phyloP scores from a whole-genome alignment of 306 rosid genomes.

The Cucumis cinereus region DNA sequence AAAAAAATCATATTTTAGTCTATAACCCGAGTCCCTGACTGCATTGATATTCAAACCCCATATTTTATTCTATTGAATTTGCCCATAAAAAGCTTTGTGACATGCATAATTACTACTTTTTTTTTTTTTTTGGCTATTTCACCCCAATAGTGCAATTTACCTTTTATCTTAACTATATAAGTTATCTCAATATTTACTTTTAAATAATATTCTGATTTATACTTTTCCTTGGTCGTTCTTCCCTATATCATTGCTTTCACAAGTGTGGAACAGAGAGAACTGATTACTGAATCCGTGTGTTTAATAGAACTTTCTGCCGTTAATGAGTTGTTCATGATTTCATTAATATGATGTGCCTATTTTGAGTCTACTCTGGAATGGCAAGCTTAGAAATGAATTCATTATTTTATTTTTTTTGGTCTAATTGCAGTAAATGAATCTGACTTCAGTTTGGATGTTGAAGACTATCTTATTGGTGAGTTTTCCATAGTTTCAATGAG shows the following conservation, averaged over 20 bases:
- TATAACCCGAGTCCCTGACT: neutral
- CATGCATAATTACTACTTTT: neutral
- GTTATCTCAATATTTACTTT: neutral
- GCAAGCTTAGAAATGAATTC: neutral
- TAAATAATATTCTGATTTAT: neutral
- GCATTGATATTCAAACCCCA: neutral
- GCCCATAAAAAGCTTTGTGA: neutral
- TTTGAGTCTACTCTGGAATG: neutral
- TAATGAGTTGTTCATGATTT: neutral
- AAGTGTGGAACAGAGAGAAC: neutral
- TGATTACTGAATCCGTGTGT: neutral
- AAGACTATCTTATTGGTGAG: slow-evolving; percentile 87
- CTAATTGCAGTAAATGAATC: slow-evolving; percentile 48
- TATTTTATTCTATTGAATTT: neutral
- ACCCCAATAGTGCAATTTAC: neutral
- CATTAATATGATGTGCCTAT: neutral
- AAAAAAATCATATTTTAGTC: neutral
- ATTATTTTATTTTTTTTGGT: neutral
- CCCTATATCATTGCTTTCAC: neutral
- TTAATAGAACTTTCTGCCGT: neutral
- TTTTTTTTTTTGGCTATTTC: neutral
- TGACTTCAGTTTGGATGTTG: slow-evolving; percentile 70
- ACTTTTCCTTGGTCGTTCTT: neutral
- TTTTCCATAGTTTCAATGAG: neutral
- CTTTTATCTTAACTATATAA: neutral